A percentile compares a stretch with the other conserved stretches of the same genome.
Conservation (phyloP, 2,329 filamentous ascomycete species). For the Aspergillus latus region DNA sequence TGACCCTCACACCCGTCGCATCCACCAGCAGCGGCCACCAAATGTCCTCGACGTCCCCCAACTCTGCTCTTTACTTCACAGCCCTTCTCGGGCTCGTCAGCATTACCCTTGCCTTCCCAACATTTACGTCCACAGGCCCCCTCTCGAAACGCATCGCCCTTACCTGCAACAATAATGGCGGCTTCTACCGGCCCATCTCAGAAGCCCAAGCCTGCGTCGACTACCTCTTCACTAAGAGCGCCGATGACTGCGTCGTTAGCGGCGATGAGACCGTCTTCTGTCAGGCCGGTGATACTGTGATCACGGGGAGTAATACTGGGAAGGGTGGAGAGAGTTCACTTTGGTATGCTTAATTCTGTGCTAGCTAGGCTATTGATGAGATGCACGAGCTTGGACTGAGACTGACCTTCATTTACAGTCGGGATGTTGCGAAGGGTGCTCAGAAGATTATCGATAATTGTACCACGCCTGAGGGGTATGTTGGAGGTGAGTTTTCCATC, state of each 20-base stretch:
- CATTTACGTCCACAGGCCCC: not conserved
- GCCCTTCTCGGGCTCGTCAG: not conserved
- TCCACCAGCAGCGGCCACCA: no score
- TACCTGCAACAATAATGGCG: slow-evolving; percentile 9
- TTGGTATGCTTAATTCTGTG: slow-evolving; percentile 1
- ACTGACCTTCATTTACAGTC: not conserved
- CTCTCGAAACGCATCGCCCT: slow-evolving; percentile 3
- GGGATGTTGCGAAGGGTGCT: slow-evolving; percentile 1
- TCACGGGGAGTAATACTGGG: slow-evolving; percentile 2
- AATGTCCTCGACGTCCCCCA: not conserved
- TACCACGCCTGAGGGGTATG: not conserved
- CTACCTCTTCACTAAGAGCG: slow-evolving; percentile 3
- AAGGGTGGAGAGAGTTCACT: not conserved
- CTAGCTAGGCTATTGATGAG: no score
- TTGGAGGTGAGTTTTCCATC: slow-evolving; percentile 2
- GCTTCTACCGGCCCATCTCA: slow-evolving; percentile 4
- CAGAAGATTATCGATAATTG: slow-evolving; percentile 7
- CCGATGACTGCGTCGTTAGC: not conserved
- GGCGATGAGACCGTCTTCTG: slow-evolving; percentile 7
- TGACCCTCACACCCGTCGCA: no score
- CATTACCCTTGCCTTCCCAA: not conserved
- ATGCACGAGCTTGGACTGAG: not conserved
- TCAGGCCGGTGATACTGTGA: not conserved
- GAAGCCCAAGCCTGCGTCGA: slow-evolving; percentile 8
- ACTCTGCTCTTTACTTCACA: not conserved